phyloP scores from a whole-genome alignment of 352 stramenopile genomes.

The Phytophthora pisi region DNA sequence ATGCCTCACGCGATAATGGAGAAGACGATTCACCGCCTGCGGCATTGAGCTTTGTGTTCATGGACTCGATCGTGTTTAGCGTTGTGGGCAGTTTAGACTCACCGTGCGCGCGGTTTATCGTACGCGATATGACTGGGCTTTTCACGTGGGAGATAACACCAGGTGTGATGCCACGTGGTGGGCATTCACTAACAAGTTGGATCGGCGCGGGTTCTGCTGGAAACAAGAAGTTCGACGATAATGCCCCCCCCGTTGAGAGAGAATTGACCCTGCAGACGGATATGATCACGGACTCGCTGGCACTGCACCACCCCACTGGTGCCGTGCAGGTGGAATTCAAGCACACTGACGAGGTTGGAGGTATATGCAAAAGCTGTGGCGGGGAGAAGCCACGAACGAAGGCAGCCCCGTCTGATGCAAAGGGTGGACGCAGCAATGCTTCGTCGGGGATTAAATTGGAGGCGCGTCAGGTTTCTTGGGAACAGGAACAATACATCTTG shows the following conservation, averaged over 20 bases:
- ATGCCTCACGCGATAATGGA: constrained; percentile 31
- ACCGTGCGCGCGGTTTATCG: constrained; percentile 75
- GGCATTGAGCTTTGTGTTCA: constrained; percentile 87
- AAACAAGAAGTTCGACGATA: constrained; percentile 6
- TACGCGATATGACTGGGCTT: constrained; percentile 83
- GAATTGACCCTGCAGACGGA: constrained; percentile 52
- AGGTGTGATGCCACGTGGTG: constrained; percentile 29
- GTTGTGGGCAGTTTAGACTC: constrained; percentile 85
- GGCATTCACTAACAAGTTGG: constrained; percentile 29
- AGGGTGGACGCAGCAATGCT: constrained; percentile 19
- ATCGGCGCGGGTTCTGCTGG: background rate
- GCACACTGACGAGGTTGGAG: constrained; percentile 34
- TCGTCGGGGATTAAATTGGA: constrained; percentile 38
- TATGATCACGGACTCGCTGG: constrained; percentile 36
- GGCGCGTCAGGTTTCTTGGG: constrained; percentile 61
- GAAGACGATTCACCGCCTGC: constrained; percentile 41
- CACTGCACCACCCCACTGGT: constrained; percentile 47
- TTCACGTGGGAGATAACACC: constrained; percentile 87
- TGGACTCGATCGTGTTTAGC: constrained; percentile 88
- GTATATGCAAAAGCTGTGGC: constrained; percentile 58
- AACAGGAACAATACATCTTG: constrained; percentile 64
- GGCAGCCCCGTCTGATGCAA: constrained; percentile 27
- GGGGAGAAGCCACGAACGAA: constrained; percentile 56
- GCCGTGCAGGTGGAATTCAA: constrained; percentile 73
- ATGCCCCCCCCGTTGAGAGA: constrained; percentile 32